Conservation (phyloP, 768 basidiomycete species). For the Mycena galericulata region DNA sequence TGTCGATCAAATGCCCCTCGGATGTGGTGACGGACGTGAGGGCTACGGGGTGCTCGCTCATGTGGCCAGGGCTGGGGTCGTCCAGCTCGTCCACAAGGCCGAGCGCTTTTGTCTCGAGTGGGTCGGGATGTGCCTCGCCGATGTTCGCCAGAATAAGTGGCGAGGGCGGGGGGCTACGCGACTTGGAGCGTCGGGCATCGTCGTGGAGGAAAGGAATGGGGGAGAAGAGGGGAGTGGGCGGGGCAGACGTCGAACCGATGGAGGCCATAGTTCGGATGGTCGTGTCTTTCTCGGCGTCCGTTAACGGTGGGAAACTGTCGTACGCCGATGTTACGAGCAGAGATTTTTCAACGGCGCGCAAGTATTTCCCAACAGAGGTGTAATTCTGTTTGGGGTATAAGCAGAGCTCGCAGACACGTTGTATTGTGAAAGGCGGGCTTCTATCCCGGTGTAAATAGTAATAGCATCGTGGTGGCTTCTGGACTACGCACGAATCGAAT, state of each 20-base stretch:
- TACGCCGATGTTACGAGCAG: constrained; percentile 87
- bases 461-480: neutral
- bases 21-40: constrained; percentile 72
- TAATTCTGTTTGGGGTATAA: constrained; percentile 78
- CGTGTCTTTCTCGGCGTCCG: constrained; percentile 51
- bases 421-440: constrained; percentile 88
- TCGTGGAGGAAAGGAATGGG: constrained; percentile 90
- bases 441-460: constrained; percentile 42
- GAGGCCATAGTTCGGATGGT: constrained; percentile 56
- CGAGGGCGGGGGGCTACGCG: constrained; percentile 83
- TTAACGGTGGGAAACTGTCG: constrained; percentile 73
- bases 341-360: constrained; percentile 86
- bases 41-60: constrained; percentile 84
- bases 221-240: constrained; percentile 86
- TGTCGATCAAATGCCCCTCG: constrained; percentile 46
- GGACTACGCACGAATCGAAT: constrained; percentile 75
- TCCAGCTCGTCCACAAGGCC: constrained; percentile 90
- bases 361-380: constrained; percentile 85
- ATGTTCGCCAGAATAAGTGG: constrained; percentile 66
- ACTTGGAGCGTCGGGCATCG: constrained; percentile 83
- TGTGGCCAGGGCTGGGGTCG: constrained; percentile 85
- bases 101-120: constrained; percentile 62
- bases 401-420: constrained; percentile 88
- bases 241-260: constrained; percentile 63
- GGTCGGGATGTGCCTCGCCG: constrained; percentile 48